A percentile compares a stretch with the other conserved stretches of the same genome.
Evolutionary conservation across 768 basidiomycete species (phyloP).

Genomic region (Tylopilus sp.): DNA sequence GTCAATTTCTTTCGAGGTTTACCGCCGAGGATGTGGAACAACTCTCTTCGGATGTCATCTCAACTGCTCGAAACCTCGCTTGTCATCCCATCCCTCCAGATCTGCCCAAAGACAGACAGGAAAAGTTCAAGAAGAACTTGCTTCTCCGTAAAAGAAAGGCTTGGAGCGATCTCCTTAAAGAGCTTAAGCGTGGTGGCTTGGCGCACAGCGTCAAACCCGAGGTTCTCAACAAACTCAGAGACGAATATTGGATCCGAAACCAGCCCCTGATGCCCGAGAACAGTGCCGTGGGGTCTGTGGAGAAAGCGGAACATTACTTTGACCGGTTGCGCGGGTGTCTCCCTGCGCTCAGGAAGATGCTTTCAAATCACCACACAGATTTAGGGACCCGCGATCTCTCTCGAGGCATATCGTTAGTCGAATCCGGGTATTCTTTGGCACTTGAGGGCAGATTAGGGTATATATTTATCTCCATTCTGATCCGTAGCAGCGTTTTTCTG

Average conservation of each 20-base stretch:
- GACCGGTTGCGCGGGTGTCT: conserved; percentile 60
- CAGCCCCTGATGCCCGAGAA: conserved; percentile 44
- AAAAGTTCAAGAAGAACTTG: conserved; percentile 68
- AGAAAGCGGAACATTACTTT: conserved; percentile 63
- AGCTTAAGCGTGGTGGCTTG: conserved; percentile 77
- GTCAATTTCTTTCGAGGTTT: conserved; percentile 38
- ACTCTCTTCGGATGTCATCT: conserved; percentile 60
- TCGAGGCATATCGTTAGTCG: conserved; percentile 71
- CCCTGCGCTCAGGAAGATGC: conserved; percentile 57
- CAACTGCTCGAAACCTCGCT: conserved; percentile 56
- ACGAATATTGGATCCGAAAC: conserved; percentile 61
- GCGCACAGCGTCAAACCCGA: conserved; percentile 70
- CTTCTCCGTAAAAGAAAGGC: conserved; percentile 84
- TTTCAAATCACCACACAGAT: conserved; percentile 75
- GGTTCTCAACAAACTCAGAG: conserved; percentile 51
- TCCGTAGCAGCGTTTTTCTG: too few species aligned
- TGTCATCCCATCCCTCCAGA: conserved; percentile 40
- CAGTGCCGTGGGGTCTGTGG: conserved; percentile 22
- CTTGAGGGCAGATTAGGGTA: conserved; percentile 63
- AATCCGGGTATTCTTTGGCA: conserved; percentile 72
- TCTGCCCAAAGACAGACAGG: conserved; percentile 46
- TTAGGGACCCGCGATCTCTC: conserved; percentile 84
- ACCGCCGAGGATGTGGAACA: conserved; percentile 48
- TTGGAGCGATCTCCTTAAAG: conserved; percentile 87
- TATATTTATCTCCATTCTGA: conserved; percentile 26